Evolutionary conservation across 1,284 basidiomycete genomes (phyloP).

Genomic region (Cryptococcus hybrid): DNA sequence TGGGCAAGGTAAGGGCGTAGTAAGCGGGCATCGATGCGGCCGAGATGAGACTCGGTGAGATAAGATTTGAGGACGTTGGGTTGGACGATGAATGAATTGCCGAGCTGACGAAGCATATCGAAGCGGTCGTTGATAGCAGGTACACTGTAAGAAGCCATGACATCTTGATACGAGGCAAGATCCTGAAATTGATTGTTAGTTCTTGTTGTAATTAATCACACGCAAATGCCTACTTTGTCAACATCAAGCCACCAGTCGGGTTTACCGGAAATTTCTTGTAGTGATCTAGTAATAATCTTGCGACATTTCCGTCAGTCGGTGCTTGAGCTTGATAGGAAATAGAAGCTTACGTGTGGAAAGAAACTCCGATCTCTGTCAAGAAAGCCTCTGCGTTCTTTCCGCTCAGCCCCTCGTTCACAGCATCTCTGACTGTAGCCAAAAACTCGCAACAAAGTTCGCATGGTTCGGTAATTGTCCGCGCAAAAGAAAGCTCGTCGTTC

Average conservation of each 20-base stretch:
- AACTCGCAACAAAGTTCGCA: constrained; percentile 86
- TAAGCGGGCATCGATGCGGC: constrained; percentile 81
- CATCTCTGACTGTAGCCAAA: constrained; percentile 75
- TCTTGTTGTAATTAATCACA: too few species aligned
- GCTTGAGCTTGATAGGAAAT: too few species aligned
- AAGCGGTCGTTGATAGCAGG: constrained; percentile 88
- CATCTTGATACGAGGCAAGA: constrained; percentile 94
- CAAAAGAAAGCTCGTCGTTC: constrained; percentile 92
- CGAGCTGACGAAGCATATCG: constrained; percentile 96
- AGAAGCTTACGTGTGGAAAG: constrained; percentile 76
- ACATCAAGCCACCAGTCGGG: constrained; percentile 94
- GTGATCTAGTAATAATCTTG: constrained; percentile 92
- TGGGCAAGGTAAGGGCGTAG: constrained; percentile 89
- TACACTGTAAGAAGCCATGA: constrained; percentile 74
- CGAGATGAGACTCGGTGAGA: constrained; percentile 86
- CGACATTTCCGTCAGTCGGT: too few species aligned
- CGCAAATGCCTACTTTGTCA: constrained; percentile 91
- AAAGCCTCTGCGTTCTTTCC: constrained; percentile 92
- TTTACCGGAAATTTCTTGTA: constrained; percentile 95
- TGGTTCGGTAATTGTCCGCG: constrained; percentile 92
- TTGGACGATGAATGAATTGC: constrained; percentile 92
- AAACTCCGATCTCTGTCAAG: constrained; percentile 88
- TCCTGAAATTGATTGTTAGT: constrained; percentile 59
- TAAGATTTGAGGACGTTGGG: constrained; percentile 91
- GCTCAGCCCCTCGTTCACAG: constrained; percentile 68